Evolutionary conservation across 768 basidiomycete genomes (phyloP).

Genomic region (Termitomyces titanicus): DNA sequence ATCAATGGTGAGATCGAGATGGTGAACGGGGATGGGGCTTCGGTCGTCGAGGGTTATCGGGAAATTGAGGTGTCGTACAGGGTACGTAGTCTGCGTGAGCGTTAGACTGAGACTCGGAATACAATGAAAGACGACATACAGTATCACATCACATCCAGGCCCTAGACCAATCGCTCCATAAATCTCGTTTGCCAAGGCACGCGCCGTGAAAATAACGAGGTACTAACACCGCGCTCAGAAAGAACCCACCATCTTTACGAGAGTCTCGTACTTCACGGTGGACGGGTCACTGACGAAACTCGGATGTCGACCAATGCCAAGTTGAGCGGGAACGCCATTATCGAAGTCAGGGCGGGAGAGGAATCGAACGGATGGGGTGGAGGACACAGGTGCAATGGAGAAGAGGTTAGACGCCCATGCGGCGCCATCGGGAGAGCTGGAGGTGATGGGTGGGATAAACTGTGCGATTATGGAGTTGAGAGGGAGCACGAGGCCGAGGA

Average conservation of each 20-base stretch:
- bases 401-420: slow-evolving; percentile 69
- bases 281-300: slow-evolving; percentile 49
- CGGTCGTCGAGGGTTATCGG: slow-evolving; percentile 62
- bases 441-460: slow-evolving; percentile 42
- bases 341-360: slow-evolving; percentile 63
- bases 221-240: slow-evolving; percentile 62
- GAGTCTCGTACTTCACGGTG: slow-evolving; percentile 43
- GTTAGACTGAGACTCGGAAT: not conserved
- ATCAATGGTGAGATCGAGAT: slow-evolving; percentile 63
- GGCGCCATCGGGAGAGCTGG: slow-evolving; percentile 60
- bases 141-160: slow-evolving; percentile 55
- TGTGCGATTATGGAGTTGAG: slow-evolving; percentile 63
- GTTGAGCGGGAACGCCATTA: slow-evolving; percentile 49
- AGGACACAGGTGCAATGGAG: slow-evolving; percentile 50
- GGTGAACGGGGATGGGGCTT: slow-evolving; percentile 59
- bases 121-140: slow-evolving; percentile 41
- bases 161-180: slow-evolving; percentile 70
- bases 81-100: slow-evolving; percentile 62
- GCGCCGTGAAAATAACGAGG: slow-evolving; percentile 64
- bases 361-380: slow-evolving; percentile 61
- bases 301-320: slow-evolving; percentile 73
- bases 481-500: slow-evolving; percentile 78
- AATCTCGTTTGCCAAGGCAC: slow-evolving; percentile 63
- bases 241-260: slow-evolving; percentile 36
- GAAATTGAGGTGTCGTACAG: slow-evolving; percentile 65